A percentile compares a stretch with the other conserved stretches of the same genome.
These are phyloP conservation scores for Debaryomyces sp. DNA, from an alignment of 1,139 yeast genomes.

Conservation along the genomic window DNA sequence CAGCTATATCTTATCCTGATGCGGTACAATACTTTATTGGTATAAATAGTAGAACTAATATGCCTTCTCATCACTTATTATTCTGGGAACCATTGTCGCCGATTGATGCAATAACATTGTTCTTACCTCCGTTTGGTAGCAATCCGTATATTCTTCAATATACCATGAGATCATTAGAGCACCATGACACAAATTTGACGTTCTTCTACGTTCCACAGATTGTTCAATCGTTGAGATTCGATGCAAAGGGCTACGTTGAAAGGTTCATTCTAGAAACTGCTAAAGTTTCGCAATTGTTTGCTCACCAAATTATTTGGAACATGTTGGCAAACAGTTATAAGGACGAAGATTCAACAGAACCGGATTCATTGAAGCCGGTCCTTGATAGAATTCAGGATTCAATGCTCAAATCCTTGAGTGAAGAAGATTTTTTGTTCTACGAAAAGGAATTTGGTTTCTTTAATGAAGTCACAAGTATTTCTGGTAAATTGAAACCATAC, in stretches of 20 bases:
- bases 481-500: constrained; percentile 92
- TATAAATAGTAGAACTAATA: constrained; percentile 41
- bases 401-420: constrained; percentile 65
- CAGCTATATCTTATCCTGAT: constrained; percentile 61
- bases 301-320: constrained; percentile 98
- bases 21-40: constrained; percentile 64
- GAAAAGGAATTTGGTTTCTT: constrained; percentile 87
- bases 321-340: constrained; percentile 91
- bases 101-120: constrained; percentile 80
- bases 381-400: constrained; percentile 72
- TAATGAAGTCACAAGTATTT: constrained; percentile 86
- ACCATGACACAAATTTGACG: constrained; percentile 84
- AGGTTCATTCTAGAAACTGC: constrained; percentile 92
- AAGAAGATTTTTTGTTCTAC: constrained; percentile 67
- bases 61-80: constrained; percentile 51
- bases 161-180: constrained; percentile 87
- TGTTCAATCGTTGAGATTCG: constrained; percentile 88
- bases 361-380: constrained; percentile 82
- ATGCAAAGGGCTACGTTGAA: constrained; percentile 80
- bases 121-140: constrained; percentile 72
- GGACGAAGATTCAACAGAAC: constrained; percentile 81
- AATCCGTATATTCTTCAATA: constrained; percentile 78
- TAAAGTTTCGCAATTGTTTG: constrained; percentile 84
- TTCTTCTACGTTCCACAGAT: constrained; percentile 98
- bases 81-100: constrained; percentile 84